Conservation (phyloP, 1,139 yeast genomes). For the Suhomyces anneliseae region DNA sequence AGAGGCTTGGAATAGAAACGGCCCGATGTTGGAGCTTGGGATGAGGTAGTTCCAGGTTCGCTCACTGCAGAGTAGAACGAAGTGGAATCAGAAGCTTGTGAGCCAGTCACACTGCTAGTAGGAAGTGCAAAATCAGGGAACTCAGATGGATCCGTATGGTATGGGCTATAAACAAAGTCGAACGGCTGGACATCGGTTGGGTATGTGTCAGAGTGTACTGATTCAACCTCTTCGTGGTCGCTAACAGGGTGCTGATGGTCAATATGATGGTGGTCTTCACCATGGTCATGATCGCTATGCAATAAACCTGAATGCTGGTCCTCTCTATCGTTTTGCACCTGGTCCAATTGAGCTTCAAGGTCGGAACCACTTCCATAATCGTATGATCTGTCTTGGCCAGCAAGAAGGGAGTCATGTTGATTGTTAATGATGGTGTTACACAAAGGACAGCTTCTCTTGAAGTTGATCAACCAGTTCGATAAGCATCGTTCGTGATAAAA, state of each 20-base stretch:
- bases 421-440: slow-evolving; percentile 31
- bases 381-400: slow-evolving; percentile 18
- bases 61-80: slow-evolving; percentile 16
- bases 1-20: slow-evolving; percentile 24
- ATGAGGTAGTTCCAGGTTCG: slow-evolving; percentile 5
- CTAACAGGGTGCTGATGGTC: not conserved
- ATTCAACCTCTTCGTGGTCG: not conserved
- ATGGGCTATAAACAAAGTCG: not conserved
- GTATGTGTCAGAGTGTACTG: not conserved
- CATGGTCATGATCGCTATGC: not conserved
- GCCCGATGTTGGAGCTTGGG: slow-evolving; percentile 1
- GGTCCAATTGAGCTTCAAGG: slow-evolving; percentile 8
- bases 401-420: slow-evolving; percentile 15
- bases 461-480: slow-evolving; percentile 48
- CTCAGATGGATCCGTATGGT: not conserved
- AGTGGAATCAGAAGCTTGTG: slow-evolving; percentile 11
- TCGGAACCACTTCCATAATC: slow-evolving; percentile 9
- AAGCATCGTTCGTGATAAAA: slow-evolving; percentile 46
- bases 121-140: not conserved
- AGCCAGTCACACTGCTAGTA: not conserved
- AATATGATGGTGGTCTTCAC: not conserved
- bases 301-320: too few species aligned
- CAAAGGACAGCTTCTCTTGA: slow-evolving; percentile 46
- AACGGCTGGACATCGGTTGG: not conserved
- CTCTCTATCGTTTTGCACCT: not conserved